Evolutionary conservation across 2,329 filamentous ascomycete genomes (phyloP).

Genomic region (Pleurostoma richardsiae): DNA sequence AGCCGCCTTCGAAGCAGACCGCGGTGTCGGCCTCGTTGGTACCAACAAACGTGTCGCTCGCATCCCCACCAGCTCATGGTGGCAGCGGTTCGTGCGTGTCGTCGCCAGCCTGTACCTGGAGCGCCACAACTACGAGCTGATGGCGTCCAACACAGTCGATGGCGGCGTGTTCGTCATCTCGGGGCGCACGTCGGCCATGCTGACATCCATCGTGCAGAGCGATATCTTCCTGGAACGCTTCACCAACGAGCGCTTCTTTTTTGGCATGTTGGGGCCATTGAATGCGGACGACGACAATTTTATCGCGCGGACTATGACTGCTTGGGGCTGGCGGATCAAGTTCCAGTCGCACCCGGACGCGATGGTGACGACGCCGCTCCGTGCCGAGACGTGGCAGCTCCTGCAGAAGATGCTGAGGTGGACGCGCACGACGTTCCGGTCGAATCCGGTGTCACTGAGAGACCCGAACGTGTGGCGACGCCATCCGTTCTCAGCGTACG

Average conservation of each 20-base stretch:
- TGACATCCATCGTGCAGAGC: conserved; percentile 42
- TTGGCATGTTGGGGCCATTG: conserved; percentile 35
- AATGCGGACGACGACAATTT: conserved; percentile 59
- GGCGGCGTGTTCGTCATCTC: conserved; percentile 54
- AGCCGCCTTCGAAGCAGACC: conserved; percentile 34
- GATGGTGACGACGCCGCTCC: conserved; percentile 47
- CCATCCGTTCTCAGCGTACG: conserved; percentile 49
- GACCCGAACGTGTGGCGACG: conserved; percentile 28
- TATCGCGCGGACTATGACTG: conserved; percentile 47
- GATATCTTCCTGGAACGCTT: conserved; percentile 36
- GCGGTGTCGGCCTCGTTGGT: conserved; percentile 45
- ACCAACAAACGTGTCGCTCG: conserved; percentile 50
- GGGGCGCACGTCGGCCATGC: conserved; percentile 47
- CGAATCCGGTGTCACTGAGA: conserved; percentile 43
- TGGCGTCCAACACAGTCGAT: conserved; percentile 49
- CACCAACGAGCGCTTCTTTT: conserved; percentile 44
- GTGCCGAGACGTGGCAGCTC: conserved; percentile 40
- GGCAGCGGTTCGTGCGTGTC: conserved; percentile 42
- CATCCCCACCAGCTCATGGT: conserved; percentile 16
- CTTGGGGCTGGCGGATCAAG: conserved; percentile 43
- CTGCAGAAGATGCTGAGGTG: conserved; percentile 46
- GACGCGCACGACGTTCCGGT: conserved; percentile 54
- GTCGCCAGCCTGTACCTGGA: conserved; percentile 55
- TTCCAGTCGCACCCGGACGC: conserved; percentile 47
- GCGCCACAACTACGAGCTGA: conserved; percentile 58